Conservation (phyloP, 2,329 filamentous ascomycete species). For the Ceratocystis alfenasii region DNA sequence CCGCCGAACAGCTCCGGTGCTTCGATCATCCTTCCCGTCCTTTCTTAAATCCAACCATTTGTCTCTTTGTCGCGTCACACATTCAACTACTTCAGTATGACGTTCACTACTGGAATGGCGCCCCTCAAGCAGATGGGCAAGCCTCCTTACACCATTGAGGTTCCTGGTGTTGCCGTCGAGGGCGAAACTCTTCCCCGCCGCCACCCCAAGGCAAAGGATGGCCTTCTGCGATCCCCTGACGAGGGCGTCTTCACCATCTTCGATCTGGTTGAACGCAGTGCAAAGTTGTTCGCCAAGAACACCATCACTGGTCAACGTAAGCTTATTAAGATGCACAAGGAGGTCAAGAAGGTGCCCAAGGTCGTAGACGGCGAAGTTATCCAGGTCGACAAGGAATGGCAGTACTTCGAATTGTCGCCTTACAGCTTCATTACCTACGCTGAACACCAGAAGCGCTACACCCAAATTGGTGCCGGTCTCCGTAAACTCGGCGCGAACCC, state of each 20-base stretch:
- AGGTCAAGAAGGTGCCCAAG: constrained; percentile 85
- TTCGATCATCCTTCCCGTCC: neutral
- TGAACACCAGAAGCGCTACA: constrained; percentile 60
- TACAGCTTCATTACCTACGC: constrained; percentile 68
- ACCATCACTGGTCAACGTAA: constrained; percentile 58
- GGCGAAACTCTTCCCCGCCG: constrained; percentile 79
- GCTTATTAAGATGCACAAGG: constrained; percentile 64
- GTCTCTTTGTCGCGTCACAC: neutral
- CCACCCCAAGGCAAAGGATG: constrained; percentile 58
- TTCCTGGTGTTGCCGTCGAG: constrained; percentile 52
- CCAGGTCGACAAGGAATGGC: constrained; percentile 83
- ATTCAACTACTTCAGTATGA: constrained; percentile 25
- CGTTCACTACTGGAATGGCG: constrained; percentile 36
- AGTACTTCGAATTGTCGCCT: constrained; percentile 69
- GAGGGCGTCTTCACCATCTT: constrained; percentile 64
- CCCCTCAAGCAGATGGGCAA: constrained; percentile 51
- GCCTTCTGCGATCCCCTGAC: constrained; percentile 52
- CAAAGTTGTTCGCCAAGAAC: constrained; percentile 49
- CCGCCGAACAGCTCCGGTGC: neutral
- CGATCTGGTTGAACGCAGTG: constrained; percentile 62
- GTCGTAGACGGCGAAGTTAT: constrained; percentile 66
- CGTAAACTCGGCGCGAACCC: constrained; percentile 59
- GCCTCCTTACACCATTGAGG: constrained; percentile 64
- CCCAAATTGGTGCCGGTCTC: constrained; percentile 60
- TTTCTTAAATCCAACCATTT: neutral